Percentiles rank a stretch among this genome's conserved stretches.
Conservation (phyloP, 2,329 filamentous ascomycete genomes). For the Ascosphaera pollenicola region DNA sequence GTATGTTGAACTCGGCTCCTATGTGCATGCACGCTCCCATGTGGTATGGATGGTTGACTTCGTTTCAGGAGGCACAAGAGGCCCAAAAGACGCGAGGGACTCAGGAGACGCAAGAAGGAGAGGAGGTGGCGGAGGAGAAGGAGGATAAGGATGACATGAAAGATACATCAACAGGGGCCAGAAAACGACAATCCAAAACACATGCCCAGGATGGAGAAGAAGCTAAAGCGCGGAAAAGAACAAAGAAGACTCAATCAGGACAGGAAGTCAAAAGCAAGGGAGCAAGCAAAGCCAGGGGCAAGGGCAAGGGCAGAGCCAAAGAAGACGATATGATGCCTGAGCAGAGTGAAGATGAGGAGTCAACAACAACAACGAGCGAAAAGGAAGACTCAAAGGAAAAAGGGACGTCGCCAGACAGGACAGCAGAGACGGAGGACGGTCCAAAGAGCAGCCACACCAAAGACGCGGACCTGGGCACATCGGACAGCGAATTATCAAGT, state of each 20-base stretch:
- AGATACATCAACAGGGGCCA: conserved; percentile 1
- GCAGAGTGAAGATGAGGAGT: conserved; percentile 3
- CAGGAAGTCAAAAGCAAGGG: conserved; percentile 1
- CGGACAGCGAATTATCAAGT: conserved; percentile 46
- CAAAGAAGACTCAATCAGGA: conserved; percentile 2
- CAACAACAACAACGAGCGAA: background rate
- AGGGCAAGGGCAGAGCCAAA: conserved; percentile 4
- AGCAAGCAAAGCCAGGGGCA: conserved; percentile 3
- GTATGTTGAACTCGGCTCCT: conserved; percentile 12
- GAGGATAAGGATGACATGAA: background rate
- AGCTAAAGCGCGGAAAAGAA: conserved; percentile 4
- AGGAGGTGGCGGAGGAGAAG: conserved; percentile 7
- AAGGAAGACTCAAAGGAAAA: background rate
- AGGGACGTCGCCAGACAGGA: background rate
- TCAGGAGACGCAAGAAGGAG: conserved; percentile 12
- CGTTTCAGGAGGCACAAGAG: no score
- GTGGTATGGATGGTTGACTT: no score
- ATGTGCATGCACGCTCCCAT: no score
- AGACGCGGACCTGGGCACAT: conserved; percentile 24
- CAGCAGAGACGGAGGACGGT: background rate
- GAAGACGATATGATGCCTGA: conserved; percentile 5
- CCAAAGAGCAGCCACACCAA: conserved; percentile 3
- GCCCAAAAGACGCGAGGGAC: no score
- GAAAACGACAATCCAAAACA: conserved; percentile 1
- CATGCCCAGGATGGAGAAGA: conserved; percentile 3